These are phyloP conservation scores for Hypoxylon sp. DNA, from an alignment of 2,329 filamentous ascomycete genomes.

Conservation along the genomic window DNA sequence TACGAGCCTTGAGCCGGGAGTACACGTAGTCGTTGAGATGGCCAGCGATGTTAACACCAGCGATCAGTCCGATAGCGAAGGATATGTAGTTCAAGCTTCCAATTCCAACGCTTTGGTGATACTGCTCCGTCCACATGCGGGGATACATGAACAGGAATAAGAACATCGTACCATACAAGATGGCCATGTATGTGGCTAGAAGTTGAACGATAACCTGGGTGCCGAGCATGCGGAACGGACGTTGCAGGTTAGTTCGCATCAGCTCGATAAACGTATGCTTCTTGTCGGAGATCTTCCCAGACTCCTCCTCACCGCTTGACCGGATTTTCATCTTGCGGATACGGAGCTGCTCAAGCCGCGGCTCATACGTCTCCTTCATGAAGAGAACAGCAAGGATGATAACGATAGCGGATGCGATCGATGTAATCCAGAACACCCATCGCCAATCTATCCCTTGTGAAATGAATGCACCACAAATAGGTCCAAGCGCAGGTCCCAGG, in stretches of 20 bases:
- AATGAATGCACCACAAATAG: conserved; percentile 75
- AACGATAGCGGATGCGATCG: conserved; percentile 68
- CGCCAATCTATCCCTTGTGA: conserved; percentile 73
- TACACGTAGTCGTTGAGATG: conserved; percentile 53
- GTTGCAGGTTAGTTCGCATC: conserved; percentile 8
- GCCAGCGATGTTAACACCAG: conserved; percentile 50
- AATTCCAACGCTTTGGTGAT: conserved; percentile 57
- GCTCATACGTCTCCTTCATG: conserved; percentile 73
- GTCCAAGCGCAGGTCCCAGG: conserved; percentile 74
- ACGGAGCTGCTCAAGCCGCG: conserved; percentile 58
- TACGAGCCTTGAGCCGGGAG: conserved; percentile 47
- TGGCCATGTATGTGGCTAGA: conserved; percentile 58
- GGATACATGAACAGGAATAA: conserved; percentile 59
- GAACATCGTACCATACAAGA: conserved; percentile 61
- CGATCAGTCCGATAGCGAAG: conserved; percentile 57
- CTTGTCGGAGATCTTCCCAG: neutral
- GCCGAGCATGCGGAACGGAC: conserved; percentile 58
- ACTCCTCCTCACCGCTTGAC: neutral
- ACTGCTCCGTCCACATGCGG: conserved; percentile 48
- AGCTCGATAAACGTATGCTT: conserved; percentile 6
- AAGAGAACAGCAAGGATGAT: conserved; percentile 69
- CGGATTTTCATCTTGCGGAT: neutral
- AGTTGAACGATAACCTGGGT: conserved; percentile 60
- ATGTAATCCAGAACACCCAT: conserved; percentile 77
- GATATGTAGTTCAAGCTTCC: conserved; percentile 61